A percentile compares a stretch with the other conserved stretches of the same genome.
phyloP scores from a whole-genome alignment of 305 asterid genomes.

The Lippia alba region DNA sequence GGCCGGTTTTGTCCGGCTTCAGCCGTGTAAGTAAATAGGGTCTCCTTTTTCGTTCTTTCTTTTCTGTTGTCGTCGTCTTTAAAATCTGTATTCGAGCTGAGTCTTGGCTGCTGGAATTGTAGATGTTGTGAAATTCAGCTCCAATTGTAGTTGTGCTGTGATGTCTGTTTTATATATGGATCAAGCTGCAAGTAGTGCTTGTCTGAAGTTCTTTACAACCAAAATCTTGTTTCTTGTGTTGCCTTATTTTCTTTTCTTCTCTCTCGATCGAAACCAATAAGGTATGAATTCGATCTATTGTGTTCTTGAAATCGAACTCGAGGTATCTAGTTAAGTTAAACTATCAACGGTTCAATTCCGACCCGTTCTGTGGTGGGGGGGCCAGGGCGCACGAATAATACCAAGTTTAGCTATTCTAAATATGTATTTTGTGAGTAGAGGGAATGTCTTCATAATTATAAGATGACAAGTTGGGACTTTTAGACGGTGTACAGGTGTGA shows the following conservation, averaged over 20 bases:
- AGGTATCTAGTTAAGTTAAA: no score
- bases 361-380: no score
- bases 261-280: not conserved
- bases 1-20: conserved; percentile 36
- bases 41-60: conserved; percentile 8
- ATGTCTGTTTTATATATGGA: conserved; percentile 22
- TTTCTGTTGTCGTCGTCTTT: not conserved
- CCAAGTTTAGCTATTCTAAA: no score
- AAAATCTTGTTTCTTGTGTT: not conserved
- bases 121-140: conserved; percentile 34
- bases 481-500: no score
- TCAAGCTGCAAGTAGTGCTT: conserved; percentile 29
- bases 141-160: conserved; percentile 27
- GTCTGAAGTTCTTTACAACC: conserved; percentile 14
- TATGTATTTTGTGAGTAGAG: no score
- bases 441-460: no score
- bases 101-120: conserved; percentile 24
- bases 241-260: not conserved
- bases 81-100: conserved; percentile 28
- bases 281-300: no score
- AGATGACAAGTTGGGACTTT: no score
- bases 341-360: no score
- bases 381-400: no score
- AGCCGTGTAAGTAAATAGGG: conserved; percentile 49
- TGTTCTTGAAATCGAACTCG: no score